Base-by-base conservation (phyloP, 352 stramenopile species). In the Pythium folliculosum region DNA sequence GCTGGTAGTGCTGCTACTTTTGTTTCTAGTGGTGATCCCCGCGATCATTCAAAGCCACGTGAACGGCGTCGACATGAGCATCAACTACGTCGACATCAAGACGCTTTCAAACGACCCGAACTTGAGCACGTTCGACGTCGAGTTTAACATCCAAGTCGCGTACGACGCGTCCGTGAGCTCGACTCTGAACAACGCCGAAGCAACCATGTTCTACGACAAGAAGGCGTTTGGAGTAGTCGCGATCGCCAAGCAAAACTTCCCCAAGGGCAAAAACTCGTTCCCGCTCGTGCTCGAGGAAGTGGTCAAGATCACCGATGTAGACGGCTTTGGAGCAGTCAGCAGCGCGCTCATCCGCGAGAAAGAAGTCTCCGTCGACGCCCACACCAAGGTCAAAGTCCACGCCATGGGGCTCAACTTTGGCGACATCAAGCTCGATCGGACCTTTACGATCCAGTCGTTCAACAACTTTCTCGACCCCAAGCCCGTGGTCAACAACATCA, bases 61-160 rank as follows among this genome's bases (percentile, higher is more conserved):
- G 55, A 76, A 90, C 71, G 75, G 78, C 21, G 80, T 88, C 60
- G 63, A 80, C 19, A 58, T 91, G 52, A 69, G 62, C 6, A 65
- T 91, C 60, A 89, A 90, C 71, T 81, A 86, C 69, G 57, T 91
- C 49, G 83, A 90, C 68, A 72, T 90, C 47, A 75, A 79, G 50
- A 55, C 59, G 27, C 60, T 89, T 37, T 60, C 71, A 16, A 72
- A 58, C 50, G 77, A 70, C 38, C 63, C 60, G 9, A 59, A 64
- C 22, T 43, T 60, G n/a, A 71, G 64, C 32, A 65, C 56, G 14
- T 66, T 88, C 25, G 77, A 63, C 32, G 74, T 89, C 5, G 71
- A 88, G 68, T 52, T 91, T 7, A 88, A 77, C 37, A 49, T 90
- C 12, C 81, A 77, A 53, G 63, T 86, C 12, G 60, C 78, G 53